These are phyloP conservation scores for Punica granatum DNA, from an alignment of 345 rosid genomes.

Conservation along the genomic window DNA sequence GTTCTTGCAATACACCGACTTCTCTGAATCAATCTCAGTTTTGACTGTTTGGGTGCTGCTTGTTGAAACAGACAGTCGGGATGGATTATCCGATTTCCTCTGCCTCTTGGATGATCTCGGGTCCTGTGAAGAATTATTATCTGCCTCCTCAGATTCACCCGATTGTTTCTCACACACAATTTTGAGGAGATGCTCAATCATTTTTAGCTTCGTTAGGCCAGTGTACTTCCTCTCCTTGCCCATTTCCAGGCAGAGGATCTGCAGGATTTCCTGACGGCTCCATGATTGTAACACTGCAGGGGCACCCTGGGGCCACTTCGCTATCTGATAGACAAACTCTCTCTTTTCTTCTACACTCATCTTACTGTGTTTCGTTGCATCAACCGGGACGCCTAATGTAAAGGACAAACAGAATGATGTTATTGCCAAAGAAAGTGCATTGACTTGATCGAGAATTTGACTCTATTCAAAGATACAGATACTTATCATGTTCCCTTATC, in stretches of 20 bases:
- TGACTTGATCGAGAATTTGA: background rate
- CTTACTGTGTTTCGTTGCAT: constrained; percentile 47
- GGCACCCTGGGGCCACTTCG: constrained; percentile 57
- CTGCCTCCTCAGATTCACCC: constrained; percentile 26
- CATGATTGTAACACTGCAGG: constrained; percentile 70
- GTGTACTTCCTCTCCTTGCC: constrained; percentile 98
- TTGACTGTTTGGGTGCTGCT: constrained; percentile 18
- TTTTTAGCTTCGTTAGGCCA: constrained; percentile 80
- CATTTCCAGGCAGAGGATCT: constrained; percentile 90
- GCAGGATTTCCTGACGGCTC: constrained; percentile 91
- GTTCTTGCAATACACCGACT: constrained; percentile 56
- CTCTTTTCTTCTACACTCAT: constrained; percentile 72
- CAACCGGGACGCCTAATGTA: constrained; percentile 26
- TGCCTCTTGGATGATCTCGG: constrained; percentile 51
- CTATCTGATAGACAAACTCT: constrained; percentile 72
- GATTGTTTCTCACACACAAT: constrained; percentile 63
- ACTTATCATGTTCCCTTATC: background rate
- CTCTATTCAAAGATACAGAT: background rate
- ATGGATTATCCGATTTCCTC: constrained; percentile 57
- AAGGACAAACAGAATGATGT: background rate
- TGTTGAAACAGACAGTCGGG: constrained; percentile 35
- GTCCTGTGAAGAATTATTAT: constrained; percentile 27
- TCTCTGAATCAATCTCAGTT: constrained; percentile 23
- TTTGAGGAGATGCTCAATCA: constrained; percentile 78
- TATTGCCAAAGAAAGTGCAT: background rate